Base-by-base conservation (phyloP, 371 early-diverging fungal species). In the Rozella allomycis region DNA sequence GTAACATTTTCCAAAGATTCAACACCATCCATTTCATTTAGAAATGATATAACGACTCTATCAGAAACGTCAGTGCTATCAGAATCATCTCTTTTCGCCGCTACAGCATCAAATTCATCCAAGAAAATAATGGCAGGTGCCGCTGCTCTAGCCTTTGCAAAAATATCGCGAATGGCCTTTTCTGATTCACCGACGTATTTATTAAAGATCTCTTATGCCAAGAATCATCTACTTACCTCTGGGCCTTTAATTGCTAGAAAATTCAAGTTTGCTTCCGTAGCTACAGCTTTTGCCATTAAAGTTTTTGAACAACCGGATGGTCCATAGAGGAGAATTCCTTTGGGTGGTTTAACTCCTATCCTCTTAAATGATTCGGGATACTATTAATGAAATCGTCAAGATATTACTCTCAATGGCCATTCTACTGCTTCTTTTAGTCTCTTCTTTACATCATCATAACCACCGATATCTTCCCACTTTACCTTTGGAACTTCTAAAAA, bases 141-240 rank as follows among this genome's bases (percentile, higher is more conserved):
- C 1, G 86, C 84, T 0, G 78, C 79, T 10, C 93, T 56, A 7
- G 97, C 97, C 51, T 81, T 79, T 29, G 74, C 60, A 45, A 97
- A 97, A 13, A 91, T 71, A 37, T 82, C 79, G n/a, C 76, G 69
- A 1, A 97, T 78, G 1, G 88, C 85, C 49, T 87, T 87, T 52
- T 94, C 96, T 1, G 86, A 86, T 45, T 97, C 94, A 31, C 97
- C 97, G 3, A 97, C 97, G 79, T 82, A 94, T 51, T 87, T 90
- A 58, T 79, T 86, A 43, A 90, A 84, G 3, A 93, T 54, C 79
- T 43, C 20, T 23, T 10, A 25, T 12, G 19, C 3, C 4, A 13
- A 19, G 13, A 3, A 3, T 17, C 19, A 6, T n/a, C n/a, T n/a
- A n/a, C n/a, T n/a, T 33, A 49, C 44, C 67, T 94, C 93, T 2